Evolutionary conservation across 108 stramenopile species (phyloP).

Genomic region (Cylindrotheca fusiformis): DNA sequence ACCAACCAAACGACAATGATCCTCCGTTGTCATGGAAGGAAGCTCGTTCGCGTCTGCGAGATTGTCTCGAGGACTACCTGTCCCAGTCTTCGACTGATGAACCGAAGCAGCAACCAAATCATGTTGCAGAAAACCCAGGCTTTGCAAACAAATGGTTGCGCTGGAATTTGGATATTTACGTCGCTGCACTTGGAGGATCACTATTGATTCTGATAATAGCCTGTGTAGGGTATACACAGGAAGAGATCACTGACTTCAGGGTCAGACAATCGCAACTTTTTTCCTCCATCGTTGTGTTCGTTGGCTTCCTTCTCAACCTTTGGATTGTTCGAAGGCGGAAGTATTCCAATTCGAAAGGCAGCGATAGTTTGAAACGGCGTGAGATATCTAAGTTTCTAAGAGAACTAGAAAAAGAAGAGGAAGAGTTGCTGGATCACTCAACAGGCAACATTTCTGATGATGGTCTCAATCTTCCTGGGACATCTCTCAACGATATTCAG

Average conservation of each 20-base stretch:
- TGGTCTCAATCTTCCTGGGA: conserved; percentile 31
- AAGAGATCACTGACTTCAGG: conserved; percentile 1
- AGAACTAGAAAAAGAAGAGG: conserved; percentile 28
- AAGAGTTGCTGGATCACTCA: neutral
- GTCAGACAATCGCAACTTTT: conserved; percentile 29
- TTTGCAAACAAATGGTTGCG: conserved; percentile 8
- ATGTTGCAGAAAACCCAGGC: neutral
- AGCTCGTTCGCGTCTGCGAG: conserved; percentile 30
- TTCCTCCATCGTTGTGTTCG: conserved; percentile 25
- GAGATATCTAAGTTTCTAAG: conserved; percentile 38
- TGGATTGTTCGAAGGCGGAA: conserved; percentile 32
- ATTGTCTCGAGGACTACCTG: conserved; percentile 27
- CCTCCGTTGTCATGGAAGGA: conserved; percentile 40
- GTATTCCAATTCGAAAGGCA: conserved; percentile 26
- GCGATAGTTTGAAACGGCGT: conserved; percentile 37
- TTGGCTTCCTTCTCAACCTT: conserved; percentile 26
- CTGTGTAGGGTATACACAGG: conserved; percentile 7
- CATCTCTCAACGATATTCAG: conserved; percentile 63
- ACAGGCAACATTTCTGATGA: neutral
- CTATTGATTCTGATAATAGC: conserved; percentile 33
- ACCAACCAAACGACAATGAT: conserved; percentile 1
- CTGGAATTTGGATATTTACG: conserved; percentile 37
- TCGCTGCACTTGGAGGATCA: conserved; percentile 31
- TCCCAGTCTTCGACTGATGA: neutral
- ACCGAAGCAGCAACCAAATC: conserved; percentile 1